Evolutionary conservation across 2,329 filamentous ascomycete genomes (phyloP).

Genomic region (Sporothrix inflata): DNA sequence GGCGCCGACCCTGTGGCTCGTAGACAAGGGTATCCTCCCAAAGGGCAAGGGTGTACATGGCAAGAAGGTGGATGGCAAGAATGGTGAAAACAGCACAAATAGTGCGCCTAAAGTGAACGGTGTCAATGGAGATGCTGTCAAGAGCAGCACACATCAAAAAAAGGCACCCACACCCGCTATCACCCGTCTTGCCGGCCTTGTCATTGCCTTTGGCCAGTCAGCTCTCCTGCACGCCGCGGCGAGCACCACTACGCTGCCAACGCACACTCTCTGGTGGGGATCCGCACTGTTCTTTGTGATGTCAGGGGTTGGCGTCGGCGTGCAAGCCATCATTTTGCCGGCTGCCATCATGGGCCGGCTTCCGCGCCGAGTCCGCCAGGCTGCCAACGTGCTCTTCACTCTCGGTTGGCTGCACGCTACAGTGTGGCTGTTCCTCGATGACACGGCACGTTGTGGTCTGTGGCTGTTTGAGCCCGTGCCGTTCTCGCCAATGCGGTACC

Average conservation of each 20-base stretch:
- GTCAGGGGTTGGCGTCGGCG: slow-evolving; percentile 66
- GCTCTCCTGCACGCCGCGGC: slow-evolving; percentile 72
- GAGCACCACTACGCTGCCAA: slow-evolving; percentile 66
- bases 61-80: slow-evolving; percentile 35
- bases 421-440: slow-evolving; percentile 68
- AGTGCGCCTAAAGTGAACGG: not conserved
- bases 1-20: slow-evolving; percentile 58
- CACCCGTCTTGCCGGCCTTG: slow-evolving; percentile 23
- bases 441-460: slow-evolving; percentile 72
- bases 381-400: slow-evolving; percentile 65
- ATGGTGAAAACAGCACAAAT: not conserved
- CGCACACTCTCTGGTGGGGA: slow-evolving; percentile 51
- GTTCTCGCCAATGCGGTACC: slow-evolving; percentile 66
- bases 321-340: slow-evolving; percentile 54
- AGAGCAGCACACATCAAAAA: not conserved
- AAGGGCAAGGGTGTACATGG: slow-evolving; percentile 38
- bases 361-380: slow-evolving; percentile 45
- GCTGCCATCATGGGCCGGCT: slow-evolving; percentile 41
- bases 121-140: not conserved
- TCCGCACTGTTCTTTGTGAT: slow-evolving; percentile 72
- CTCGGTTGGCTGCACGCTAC: slow-evolving; percentile 71
- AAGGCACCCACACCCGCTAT: slow-evolving; percentile 35
- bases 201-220: slow-evolving; percentile 66
- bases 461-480: slow-evolving; percentile 87
- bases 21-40: slow-evolving; percentile 45